A percentile compares a stretch with the other conserved stretches of the same genome.
Conservation (phyloP, 495 filamentous ascomycete species). For the Aspergillus saccharolyticus region DNA sequence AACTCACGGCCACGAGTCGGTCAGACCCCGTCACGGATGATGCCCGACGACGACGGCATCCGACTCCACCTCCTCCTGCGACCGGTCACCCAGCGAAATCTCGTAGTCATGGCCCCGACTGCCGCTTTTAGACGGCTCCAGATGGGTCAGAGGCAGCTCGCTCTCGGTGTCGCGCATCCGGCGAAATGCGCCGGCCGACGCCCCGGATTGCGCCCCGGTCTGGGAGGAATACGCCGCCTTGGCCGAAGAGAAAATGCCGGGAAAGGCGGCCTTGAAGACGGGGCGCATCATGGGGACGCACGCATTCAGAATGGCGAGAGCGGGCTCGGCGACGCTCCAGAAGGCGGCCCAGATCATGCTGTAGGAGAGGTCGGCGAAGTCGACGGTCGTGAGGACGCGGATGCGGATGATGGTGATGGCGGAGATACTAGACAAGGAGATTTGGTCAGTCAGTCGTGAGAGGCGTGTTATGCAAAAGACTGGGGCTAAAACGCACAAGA, state of each 20-base stretch:
- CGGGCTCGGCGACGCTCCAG: constrained; percentile 22
- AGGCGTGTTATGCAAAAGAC: too few relatives aligned
- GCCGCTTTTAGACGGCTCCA: constrained; percentile 2
- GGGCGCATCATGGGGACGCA: constrained; percentile 26
- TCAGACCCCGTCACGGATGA: too few relatives aligned
- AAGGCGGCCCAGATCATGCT: constrained; percentile 27
- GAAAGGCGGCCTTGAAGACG: constrained; percentile 15
- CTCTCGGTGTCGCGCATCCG: constrained; percentile 16
- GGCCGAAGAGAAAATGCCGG: constrained; percentile 14
- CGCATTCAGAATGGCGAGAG: constrained; percentile 18
- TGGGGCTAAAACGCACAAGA: too few relatives aligned
- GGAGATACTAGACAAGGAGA: constrained; percentile 13
- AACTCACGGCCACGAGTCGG: too few relatives aligned
- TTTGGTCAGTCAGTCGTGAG: too few relatives aligned
- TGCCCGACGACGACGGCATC: too few relatives aligned
- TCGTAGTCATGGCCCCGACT: not conserved
- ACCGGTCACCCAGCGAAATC: not conserved
- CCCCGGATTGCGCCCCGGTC: constrained; percentile 3
- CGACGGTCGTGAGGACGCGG: constrained; percentile 17
- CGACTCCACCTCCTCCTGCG: not conserved
- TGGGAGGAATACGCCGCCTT: constrained; percentile 12
- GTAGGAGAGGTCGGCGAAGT: constrained; percentile 20
- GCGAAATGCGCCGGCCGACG: constrained; percentile 6
- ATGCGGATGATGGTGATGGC: constrained; percentile 25
- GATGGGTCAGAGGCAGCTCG: constrained; percentile 15